Base-by-base conservation (phyloP, 75 land plant species). In the Cryptomeria japonica region DNA sequence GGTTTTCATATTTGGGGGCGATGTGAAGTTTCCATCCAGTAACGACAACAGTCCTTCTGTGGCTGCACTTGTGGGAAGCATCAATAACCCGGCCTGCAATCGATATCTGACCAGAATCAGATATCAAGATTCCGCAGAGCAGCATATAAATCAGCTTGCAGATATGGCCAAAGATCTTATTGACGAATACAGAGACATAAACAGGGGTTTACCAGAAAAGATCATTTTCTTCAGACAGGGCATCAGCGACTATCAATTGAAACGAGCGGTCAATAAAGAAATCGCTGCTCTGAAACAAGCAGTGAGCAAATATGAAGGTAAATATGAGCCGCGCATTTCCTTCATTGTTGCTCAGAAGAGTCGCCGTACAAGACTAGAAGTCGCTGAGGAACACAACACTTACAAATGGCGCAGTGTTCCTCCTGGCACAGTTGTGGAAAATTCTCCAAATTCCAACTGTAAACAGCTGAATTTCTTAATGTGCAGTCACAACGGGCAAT, bases 341-440 rank as follows among this genome's bases (percentile, higher is more conserved):
- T 51, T 93, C 28, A 89, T 92, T 42, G 88, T 94, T 5, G 92
- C 93, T 12, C 93, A 90, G 58, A 94, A 94, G 87, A 79, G 95
- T 28, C 95, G 91, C 78, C 95, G 90, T 1, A 93, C 95, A 37
- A 86, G 94, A 4, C 88, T 94, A 5, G 91, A 51, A 51, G 14
- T 91, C 85, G 91, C 87, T 37, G 83, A 53, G 0, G 85, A 38
- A 28, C 31, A 39, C 1, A 37, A n/a, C 32, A 91, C 86, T 47
- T 86, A 88, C 32, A 16, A 80, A 2, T 16, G 42, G 22, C 89
- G 88, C 15, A 94, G 91, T 80, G 89, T 94, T 28, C 72, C 86
- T 3, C 91, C 95, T 22, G 95, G 95, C 5, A 94, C 95, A 12
- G 94, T 94, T 28, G 95, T 94, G 36, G 95, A 93, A 41, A 89